Percentiles rank a stretch among this genome's conserved stretches.
phyloP scores from a whole-genome alignment of 768 basidiomycete species.

The Tricholoma terreum region DNA sequence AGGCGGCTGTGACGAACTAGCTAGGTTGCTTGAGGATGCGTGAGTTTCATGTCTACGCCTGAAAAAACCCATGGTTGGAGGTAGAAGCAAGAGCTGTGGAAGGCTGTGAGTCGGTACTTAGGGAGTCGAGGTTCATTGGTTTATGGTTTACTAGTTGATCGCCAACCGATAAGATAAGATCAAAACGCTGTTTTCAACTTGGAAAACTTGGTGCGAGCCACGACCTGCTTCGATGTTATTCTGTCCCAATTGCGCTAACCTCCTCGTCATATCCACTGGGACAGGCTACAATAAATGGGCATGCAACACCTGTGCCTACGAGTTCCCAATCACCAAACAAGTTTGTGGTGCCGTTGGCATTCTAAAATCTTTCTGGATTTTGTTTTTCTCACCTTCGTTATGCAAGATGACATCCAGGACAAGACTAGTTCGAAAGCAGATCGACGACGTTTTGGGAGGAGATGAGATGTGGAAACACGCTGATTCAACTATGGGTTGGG shows the following conservation, averaged over 20 bases:
- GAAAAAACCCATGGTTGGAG: constrained; percentile 11
- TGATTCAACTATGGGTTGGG: constrained; percentile 81
- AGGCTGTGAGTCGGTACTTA: not conserved
- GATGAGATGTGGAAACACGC: constrained; percentile 94
- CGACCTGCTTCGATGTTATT: constrained; percentile 62
- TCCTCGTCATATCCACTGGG: constrained; percentile 73
- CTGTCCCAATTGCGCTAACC: constrained; percentile 92
- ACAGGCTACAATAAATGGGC: constrained; percentile 89
- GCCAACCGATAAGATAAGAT: constrained; percentile 15
- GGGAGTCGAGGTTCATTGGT: too few species aligned
- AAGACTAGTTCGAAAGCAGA: constrained; percentile 80
- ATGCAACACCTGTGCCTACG: constrained; percentile 92
- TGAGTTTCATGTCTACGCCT: not conserved
- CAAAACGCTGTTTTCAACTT: constrained; percentile 2
- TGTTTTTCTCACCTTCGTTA: too few species aligned
- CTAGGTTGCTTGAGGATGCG: not conserved
- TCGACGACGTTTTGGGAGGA: constrained; percentile 95
- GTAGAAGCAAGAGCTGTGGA: not conserved
- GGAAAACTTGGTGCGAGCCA: not conserved
- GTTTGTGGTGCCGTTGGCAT: constrained; percentile 32
- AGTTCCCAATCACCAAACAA: constrained; percentile 88
- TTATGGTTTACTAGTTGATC: too few species aligned
- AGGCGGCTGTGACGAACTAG: constrained; percentile 22
- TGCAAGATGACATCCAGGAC: constrained; percentile 92
- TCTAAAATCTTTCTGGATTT: too few species aligned